Base-by-base conservation (phyloP, 768 basidiomycete genomes). In the Flagelloscypha sp. region DNA sequence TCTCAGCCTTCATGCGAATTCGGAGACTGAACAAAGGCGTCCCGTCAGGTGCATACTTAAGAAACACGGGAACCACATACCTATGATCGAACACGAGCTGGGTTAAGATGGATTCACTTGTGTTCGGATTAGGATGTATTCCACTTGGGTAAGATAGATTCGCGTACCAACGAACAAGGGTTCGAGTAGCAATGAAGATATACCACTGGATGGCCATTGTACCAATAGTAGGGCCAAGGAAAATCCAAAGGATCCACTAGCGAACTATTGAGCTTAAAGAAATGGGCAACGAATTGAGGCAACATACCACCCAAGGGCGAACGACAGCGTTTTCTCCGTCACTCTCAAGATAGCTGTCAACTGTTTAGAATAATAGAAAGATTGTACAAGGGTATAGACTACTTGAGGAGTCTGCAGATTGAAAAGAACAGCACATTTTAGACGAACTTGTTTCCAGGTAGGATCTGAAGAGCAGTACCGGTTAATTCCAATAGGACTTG, bases 221-320 rank as follows among this genome's bases (percentile, higher is more conserved):
- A 9, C 53, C 57, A 7, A 67, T 0, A 4, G 62, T 48, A 9
- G 74, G 70, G 9, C 72, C 74, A 5, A 68, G 30, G 41, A 75
- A 67, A 9, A 78, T 57, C 48, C 59, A 57, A 0, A 55, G 21
- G 10, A 84, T 68, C 81, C 82, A 85, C 6, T n/a, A n/a, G n/a
- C n/a, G n/a, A n/a, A n/a, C n/a, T n/a, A n/a, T n/a, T n/a, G n/a
- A n/a, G n/a, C n/a, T n/a, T n/a, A n/a, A n/a, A n/a, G n/a, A n/a
- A n/a, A n/a, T n/a, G n/a, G n/a, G n/a, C n/a, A n/a, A n/a, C n/a
- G n/a, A n/a, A n/a, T n/a, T n/a, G n/a, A n/a, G n/a, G n/a, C n/a
- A n/a, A n/a, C n/a, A n/a, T n/a, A n/a, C n/a, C n/a, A 84, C 69
- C 73, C 81, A 83, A 1, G 83, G 83, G 23, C 68, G 66, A 20